A percentile compares a stretch with the other conserved stretches of the same genome.
phyloP scores from a whole-genome alignment of 495 filamentous ascomycete genomes.

The Cercophora newfieldiana region DNA sequence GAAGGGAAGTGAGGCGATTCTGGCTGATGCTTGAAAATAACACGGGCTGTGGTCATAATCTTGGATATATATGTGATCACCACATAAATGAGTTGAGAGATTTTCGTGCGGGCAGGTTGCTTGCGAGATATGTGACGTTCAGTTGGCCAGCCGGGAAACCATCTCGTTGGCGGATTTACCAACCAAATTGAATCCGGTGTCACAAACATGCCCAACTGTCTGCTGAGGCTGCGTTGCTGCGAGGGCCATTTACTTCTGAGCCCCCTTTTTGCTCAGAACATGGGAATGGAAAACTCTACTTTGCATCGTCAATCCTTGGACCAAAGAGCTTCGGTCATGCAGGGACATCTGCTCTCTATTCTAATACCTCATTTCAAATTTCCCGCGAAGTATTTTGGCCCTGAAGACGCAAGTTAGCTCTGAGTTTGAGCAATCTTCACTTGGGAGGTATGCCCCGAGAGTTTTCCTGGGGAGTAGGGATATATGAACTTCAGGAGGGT shows the following conservation, averaged over 20 bases:
- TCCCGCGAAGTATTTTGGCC: neutral
- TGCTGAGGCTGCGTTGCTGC: no score
- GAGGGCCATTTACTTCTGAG: no score
- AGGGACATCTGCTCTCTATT: neutral
- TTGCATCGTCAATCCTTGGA: no score
- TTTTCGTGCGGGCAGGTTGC: neutral
- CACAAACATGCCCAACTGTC: no score
- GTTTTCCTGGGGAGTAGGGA: neutral
- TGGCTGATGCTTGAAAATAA: slow-evolving; percentile 31
- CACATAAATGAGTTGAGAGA: neutral
- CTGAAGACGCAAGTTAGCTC: neutral
- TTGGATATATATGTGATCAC: neutral
- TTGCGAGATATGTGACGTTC: no score
- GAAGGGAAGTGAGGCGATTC: slow-evolving; percentile 58
- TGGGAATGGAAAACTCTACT: no score
- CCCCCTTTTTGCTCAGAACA: no score
- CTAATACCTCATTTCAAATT: neutral
- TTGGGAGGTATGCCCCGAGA: neutral
- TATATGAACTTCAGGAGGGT: neutral
- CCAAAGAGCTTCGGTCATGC: neutral
- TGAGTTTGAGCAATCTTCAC: neutral
- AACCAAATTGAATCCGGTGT: no score
- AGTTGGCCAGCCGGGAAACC: no score
- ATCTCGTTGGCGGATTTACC: no score
- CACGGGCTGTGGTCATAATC: neutral